Evolutionary conservation across 2,329 filamentous ascomycete species (phyloP), one percentile per base, ranked within the genome.

Genomic region (Calonectria pseudoreteaudii): DNA sequence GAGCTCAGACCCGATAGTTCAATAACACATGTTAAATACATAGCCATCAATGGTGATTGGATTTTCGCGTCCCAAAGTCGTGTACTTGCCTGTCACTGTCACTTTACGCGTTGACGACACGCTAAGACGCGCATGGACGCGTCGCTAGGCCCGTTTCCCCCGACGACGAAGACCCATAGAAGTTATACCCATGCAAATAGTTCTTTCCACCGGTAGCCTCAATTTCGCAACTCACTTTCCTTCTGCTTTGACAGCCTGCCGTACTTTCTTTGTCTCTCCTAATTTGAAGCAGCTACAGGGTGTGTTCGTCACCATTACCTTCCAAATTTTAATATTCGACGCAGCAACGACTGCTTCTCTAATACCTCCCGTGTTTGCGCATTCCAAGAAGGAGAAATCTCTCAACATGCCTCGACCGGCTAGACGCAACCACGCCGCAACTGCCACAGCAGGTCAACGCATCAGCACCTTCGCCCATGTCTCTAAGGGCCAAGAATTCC

Each of bases 381-480:
- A 31, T 65, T 58, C 47, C 13, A 36, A 53, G 47, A 20, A 31
- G 16, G 36, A 66, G 68, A 70, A 74, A 49, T 34, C 53, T 44
- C 31, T 66, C 50, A 70, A 70, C 49, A 83, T 75, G 77, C 75
- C 77, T 80, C 84, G 70, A 79, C 76, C 76, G 28, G 69, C 77
- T 70, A 80, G 76, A 75, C 76, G 79, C 71, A 77, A 75, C 26
- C 76, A 82, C 50, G 75, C 72, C 60, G 70, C 58, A 36, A 73
- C 77, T 69, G 74, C 73, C 38, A 56, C 77, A 34, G 41, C 68
- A 18, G 74, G 67, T 47, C 81, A 81, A 30, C 73, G 81, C 75
- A 89, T 90, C 69, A 83, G 80, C 82, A 84, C 76, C 79, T 90
- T 89, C 78, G 78, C 85, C 58, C 88, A 87, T 68, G 81, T 90